phyloP scores from a whole-genome alignment of 805 yeast species.

The Yarrowia porcina region DNA sequence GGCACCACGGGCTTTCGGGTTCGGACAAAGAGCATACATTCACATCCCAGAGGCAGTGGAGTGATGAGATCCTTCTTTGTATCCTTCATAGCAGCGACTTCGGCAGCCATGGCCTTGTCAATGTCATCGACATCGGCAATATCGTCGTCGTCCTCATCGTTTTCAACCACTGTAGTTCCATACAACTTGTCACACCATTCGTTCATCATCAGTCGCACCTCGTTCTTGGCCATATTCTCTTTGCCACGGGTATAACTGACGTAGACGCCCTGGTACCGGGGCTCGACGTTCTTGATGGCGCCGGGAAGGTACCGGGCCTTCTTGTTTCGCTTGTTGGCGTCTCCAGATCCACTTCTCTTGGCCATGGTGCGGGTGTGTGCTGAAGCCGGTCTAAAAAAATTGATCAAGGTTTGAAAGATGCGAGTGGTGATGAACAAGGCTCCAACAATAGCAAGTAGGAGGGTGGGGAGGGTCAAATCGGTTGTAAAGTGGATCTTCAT shows the following conservation, averaged over 20 bases:
- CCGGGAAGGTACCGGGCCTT: slow-evolving; percentile 19
- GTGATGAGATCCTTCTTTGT: slow-evolving; percentile 30
- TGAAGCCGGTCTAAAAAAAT: background rate
- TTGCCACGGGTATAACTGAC: slow-evolving; percentile 83
- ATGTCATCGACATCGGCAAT: slow-evolving; percentile 62
- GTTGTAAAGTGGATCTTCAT: too few relatives aligned
- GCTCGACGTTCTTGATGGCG: slow-evolving; percentile 51
- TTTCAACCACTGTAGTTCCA: slow-evolving; percentile 33
- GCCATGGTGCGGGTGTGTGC: too few relatives aligned
- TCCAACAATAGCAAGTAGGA: too few relatives aligned
- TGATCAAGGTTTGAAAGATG: background rate
- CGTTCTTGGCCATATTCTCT: slow-evolving; percentile 75
- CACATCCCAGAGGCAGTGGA: slow-evolving; percentile 37
- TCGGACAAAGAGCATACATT: slow-evolving; percentile 72
- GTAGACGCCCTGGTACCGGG: slow-evolving; percentile 81
- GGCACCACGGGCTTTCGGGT: slow-evolving; percentile 78
- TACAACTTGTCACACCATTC: slow-evolving; percentile 39
- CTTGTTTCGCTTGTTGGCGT: slow-evolving; percentile 23
- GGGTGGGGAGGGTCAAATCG: too few relatives aligned
- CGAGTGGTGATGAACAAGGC: too few relatives aligned
- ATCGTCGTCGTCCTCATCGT: slow-evolving; percentile 41
- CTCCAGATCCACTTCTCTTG: slow-evolving; percentile 5
- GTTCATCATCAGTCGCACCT: slow-evolving; percentile 56
- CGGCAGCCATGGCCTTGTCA: slow-evolving; percentile 54
- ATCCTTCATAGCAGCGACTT: slow-evolving; percentile 54